Percentiles rank a stretch among this genome's conserved stretches.
These are phyloP conservation scores for Erodium maritimum DNA, from an alignment of 345 rosid species.

Conservation along the genomic window DNA sequence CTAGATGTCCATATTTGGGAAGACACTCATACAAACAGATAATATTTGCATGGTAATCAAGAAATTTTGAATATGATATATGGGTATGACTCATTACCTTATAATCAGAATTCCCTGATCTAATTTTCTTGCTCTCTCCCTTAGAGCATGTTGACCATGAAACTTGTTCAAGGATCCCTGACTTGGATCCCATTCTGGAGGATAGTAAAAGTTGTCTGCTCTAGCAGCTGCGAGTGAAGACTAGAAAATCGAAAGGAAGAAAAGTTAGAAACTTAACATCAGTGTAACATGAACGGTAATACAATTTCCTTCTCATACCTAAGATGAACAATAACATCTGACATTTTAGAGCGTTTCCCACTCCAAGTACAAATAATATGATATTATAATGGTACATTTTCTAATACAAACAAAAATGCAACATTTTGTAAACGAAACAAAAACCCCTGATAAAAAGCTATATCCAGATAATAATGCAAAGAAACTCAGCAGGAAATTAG, in stretches of 20 bases:
- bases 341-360: background rate
- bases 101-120: conserved; percentile 90
- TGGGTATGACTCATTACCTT: conserved; percentile 32
- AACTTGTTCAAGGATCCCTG: conserved; percentile 92
- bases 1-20: too few species aligned
- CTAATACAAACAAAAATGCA: background rate
- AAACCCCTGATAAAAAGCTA: too few species aligned
- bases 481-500: background rate
- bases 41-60: background rate
- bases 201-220: conserved; percentile 93
- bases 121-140: conserved; percentile 86
- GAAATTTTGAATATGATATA: background rate
- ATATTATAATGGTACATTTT: background rate
- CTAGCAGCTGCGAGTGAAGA: conserved; percentile 95
- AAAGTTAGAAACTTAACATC: conserved; percentile 7
- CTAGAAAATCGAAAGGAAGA: conserved; percentile 29
- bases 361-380: background rate
- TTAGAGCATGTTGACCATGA: conserved; percentile 88
- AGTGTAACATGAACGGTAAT: background rate
- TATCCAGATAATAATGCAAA: too few species aligned
- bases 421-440: too few species aligned
- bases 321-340: too few species aligned
- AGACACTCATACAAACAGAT: background rate
- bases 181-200: conserved; percentile 91
- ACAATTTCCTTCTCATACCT: background rate